Percentiles rank a stretch among this genome's conserved stretches.
Evolutionary conservation across 2,329 filamentous ascomycete species (phyloP).

Genomic region (Neonectria magnoliae): DNA sequence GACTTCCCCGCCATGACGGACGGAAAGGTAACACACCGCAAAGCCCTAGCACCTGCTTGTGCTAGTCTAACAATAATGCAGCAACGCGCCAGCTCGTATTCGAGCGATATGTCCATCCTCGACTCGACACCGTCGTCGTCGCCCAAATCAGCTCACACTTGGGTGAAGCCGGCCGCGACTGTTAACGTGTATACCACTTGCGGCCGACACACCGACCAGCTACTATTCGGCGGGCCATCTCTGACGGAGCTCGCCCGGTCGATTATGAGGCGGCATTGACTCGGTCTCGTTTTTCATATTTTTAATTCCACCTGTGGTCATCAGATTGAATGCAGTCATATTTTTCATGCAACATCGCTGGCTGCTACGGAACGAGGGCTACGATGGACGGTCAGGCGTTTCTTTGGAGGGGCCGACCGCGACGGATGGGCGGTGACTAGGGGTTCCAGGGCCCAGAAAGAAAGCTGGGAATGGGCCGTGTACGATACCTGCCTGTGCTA

Average conservation of each 20-base stretch:
- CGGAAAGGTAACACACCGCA: constrained; percentile 35
- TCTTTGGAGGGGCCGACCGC: constrained; percentile 25
- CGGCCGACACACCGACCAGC: constrained; percentile 64
- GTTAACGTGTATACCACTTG: constrained; percentile 65
- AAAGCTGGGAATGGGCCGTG: constrained; percentile 24
- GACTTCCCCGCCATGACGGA: constrained; percentile 38
- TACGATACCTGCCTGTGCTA: constrained; percentile 31
- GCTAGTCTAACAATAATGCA: constrained; percentile 34
- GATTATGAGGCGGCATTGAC: constrained; percentile 49
- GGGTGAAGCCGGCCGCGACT: constrained; percentile 51
- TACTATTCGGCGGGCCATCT: constrained; percentile 61
- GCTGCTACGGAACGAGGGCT: constrained; percentile 41
- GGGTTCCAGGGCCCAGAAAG: constrained; percentile 24
- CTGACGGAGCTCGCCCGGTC: constrained; percentile 55
- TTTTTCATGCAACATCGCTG: constrained; percentile 36
- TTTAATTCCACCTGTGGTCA: constrained; percentile 9
- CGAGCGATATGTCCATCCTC: constrained; percentile 41
- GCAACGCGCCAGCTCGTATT: constrained; percentile 45
- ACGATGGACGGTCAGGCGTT: constrained; percentile 30
- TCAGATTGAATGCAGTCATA: constrained; percentile 18
- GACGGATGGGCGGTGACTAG: constrained; percentile 1
- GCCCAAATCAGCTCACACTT: constrained; percentile 46
- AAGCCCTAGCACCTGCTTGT: background rate
- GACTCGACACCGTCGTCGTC: constrained; percentile 40
- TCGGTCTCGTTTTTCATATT: constrained; percentile 4